Evolutionary conservation across 164 flowering plant genomes (phyloP), one percentile per base, ranked within the genome.

Genomic region (Nelumbo lutea): DNA sequence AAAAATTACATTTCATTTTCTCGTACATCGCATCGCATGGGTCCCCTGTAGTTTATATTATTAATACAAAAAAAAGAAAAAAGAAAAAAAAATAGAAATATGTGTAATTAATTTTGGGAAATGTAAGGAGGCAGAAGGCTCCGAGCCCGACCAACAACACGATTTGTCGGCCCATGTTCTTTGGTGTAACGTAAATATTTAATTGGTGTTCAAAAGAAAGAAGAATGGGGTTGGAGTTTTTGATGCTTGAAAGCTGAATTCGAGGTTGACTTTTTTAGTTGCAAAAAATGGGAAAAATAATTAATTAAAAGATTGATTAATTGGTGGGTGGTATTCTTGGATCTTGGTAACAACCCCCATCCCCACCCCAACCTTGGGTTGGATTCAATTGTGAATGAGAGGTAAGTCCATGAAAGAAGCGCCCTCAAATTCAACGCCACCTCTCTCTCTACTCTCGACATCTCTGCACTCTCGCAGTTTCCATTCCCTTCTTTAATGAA

Each of bases 271-370:
- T 55, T 27, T 27, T 27, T 55, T n/a, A 14, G 6, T 3, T n/a
- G 3, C 27, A 27, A 27, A 27, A 27, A 27, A 27, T 27, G 6
- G 5, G 3, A 3, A 57, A 14, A n/a, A n/a, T 9, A 9, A 5
- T 61, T 61, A 8, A 10, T 41, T 27, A 27, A 27, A 27, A 27
- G 27, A 27, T 27, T 27, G 27, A 27, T 27, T 57, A n/a, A 8
- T 3, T 57, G 8, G 3, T 57, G 6, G 1, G 40, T 64, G 9
- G 50, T 43, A 64, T 64, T 64, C 57, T 64, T 64, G 57, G 67
- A 65, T 65, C 67, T 65, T 65, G 67, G 67, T 52, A 64, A 27
- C 10, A 4, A 14, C 38, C 14, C 27, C 27, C 27, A 27, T 27
- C 27, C 27, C 27, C 27, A 27, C 27, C 27, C 27, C 27, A 27